Base-by-base conservation (phyloP, 2,329 filamentous ascomycete genomes). In the Microdochium bolleyi region DNA sequence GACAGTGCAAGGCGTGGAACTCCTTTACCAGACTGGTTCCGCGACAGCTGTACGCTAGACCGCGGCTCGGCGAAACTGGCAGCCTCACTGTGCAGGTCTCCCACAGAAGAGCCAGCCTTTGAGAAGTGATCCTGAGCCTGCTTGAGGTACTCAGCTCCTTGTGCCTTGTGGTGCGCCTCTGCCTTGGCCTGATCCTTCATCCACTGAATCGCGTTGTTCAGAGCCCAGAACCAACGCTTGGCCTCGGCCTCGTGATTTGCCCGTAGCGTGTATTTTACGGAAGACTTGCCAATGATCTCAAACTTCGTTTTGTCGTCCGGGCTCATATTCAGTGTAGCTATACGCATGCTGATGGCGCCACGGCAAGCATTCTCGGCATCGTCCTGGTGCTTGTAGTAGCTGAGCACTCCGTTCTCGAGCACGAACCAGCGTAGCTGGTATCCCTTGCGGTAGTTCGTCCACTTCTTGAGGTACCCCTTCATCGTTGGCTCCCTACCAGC, bases 321-420 rank as follows among this genome's bases (percentile, higher is more conserved):
- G 64, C 95, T 95, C 92, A 99, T 97, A 70, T 92, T 87, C 27
- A 99, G 79, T 64, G 85, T 87, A 24, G 94, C 94, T 60, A 99
- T 99, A 56, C 87, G 88, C 92, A 99, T 99, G 68, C 97, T 97
- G 72, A 99, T 99, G 51, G 94, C 94, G 54, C 94, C 94, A 56
- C 94, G 90, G 67, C 94, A 99, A 53, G 94, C 94, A 51, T 91
- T 95, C 24, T 92, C 94, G 30, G 91, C 89, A 67, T 99, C 94
- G 66, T 99, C 94, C 72, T 99, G 94, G 68, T 97, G 90, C 72
- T 99, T 99, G 75, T 97, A 99, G 73, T 99, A 99, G 70, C 94
- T 97, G 59, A 99, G 71, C 13, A 99, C 92, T 13, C 94, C 94
- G 66, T 99, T 94, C 67, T 99, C 94, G 9, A 99, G 81, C 14